Evolutionary conservation across 139 green algal species (phyloP), one percentile per base, ranked within the genome.

Genomic region (Chlorella sp.): DNA sequence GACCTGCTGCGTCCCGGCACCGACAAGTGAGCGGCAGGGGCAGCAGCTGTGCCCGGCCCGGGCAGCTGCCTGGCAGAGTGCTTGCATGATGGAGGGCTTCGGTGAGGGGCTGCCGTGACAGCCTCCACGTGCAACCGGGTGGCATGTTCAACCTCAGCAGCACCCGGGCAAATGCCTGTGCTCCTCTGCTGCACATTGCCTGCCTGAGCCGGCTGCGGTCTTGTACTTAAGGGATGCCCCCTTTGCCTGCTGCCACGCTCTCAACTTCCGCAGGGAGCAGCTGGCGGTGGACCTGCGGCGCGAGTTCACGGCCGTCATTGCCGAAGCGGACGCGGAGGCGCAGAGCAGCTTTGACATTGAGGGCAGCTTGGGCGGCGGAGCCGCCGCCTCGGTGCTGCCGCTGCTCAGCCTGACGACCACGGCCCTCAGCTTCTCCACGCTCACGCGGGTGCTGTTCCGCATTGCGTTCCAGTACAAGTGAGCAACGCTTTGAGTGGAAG

Each of bases 361-460:
- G 20, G 20, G 47, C 36, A 34, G 57, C 71, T 34, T 25, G 38
- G 23, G 73, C 20, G 30, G 60, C 28, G 2, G 23, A 51, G n/a
- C n/a, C 62, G 16, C 78, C 30, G 28, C 39, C 41, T 44, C 81
- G 26, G 60, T 82, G 60, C 81, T 90, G 67, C 86, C 86, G 39
- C 74, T 90, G 34, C 74, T 90, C 9, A 87, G 63, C 64, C 44
- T 90, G 21, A 80, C 82, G 36, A 90, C 86, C 36, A 85, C 47
- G 21, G 63, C 51, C 9, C 92, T 99, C n/a, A 99, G 98, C 89
- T 99, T 99, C 92, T 97, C 95, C 80, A 90, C 55, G 7, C 97
- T 99, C 65, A 94, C 98, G 25, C 95, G 98, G 36, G 97, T 98
- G 11, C 91, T 99, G 55, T 98, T 98, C 6, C 94, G 92, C 32